Evolutionary conservation across 345 rosid species (phyloP).

Genomic region (Pistacia atlantica): DNA sequence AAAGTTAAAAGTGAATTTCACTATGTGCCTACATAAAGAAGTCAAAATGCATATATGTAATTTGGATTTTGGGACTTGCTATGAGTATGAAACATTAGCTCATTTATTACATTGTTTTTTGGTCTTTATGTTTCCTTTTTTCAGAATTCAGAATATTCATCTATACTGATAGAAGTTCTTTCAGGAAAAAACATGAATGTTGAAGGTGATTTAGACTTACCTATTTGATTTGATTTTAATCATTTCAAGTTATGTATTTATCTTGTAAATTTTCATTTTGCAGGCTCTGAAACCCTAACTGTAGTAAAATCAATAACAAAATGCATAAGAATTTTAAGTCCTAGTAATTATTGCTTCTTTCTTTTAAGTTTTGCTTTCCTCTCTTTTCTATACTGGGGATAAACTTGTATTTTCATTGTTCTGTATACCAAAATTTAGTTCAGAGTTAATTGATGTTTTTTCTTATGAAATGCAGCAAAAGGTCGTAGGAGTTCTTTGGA

Average conservation of each 20-base stretch:
- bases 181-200: slow-evolving; percentile 37
- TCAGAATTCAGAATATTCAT: slow-evolving; percentile 39
- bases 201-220: slow-evolving; percentile 33
- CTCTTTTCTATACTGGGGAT: background rate
- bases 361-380: background rate
- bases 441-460: slow-evolving; percentile 3
- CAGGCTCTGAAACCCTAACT: slow-evolving; percentile 57
- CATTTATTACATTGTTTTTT: slow-evolving; percentile 21
- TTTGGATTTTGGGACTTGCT: no score
- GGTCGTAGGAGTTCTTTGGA: slow-evolving; percentile 24
- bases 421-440: background rate
- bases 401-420: background rate
- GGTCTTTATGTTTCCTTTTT: no score
- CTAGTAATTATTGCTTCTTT: slow-evolving; percentile 41
- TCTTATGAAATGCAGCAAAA: slow-evolving; percentile 46
- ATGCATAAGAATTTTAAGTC: slow-evolving; percentile 65
- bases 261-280: slow-evolving; percentile 1
- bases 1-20: background rate
- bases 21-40: background rate
- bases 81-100: background rate
- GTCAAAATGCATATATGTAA: background rate
- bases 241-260: no score
- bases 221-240: no score
- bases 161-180: slow-evolving; percentile 42
- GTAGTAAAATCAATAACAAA: slow-evolving; percentile 63